Percentiles rank a stretch among this genome's conserved stretches.
These are phyloP conservation scores for Viola pubescens DNA, from an alignment of 441 rosid species.

Conservation along the genomic window DNA sequence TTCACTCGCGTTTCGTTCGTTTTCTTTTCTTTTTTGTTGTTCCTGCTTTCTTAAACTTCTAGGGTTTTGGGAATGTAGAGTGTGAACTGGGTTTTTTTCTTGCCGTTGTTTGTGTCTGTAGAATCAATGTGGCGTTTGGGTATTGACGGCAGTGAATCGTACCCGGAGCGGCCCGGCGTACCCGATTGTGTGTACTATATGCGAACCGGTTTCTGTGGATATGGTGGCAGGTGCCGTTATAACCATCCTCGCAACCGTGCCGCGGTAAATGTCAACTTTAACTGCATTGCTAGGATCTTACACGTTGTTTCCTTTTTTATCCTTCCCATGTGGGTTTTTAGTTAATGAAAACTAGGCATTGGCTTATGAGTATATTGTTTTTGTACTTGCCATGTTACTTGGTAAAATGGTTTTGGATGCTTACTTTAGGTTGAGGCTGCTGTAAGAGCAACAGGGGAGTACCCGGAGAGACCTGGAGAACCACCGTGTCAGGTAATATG, in stretches of 20 bases:
- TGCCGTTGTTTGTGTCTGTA: slow-evolving; percentile 20
- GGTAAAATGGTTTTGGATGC: background rate
- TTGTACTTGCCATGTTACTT: slow-evolving; percentile 14
- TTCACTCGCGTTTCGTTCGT: slow-evolving; percentile 20
- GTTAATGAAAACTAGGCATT: background rate
- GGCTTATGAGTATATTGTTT: background rate
- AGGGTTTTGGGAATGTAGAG: slow-evolving; percentile 29
- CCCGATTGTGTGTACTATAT: slow-evolving; percentile 91
- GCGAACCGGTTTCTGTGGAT: slow-evolving; percentile 89
- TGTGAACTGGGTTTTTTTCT: slow-evolving; percentile 22
- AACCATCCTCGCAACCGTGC: slow-evolving; percentile 92
- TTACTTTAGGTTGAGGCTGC: slow-evolving; percentile 71
- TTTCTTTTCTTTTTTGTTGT: slow-evolving; percentile 2
- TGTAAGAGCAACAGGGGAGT: slow-evolving; percentile 83
- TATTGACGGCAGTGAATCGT: slow-evolving; percentile 36
- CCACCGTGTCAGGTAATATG: slow-evolving; percentile 63
- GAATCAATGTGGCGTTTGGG: slow-evolving; percentile 85
- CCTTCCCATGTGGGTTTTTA: background rate
- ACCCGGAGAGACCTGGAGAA: slow-evolving; percentile 84
- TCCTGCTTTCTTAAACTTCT: slow-evolving; percentile 4
- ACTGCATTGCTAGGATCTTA: background rate
- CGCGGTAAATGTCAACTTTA: slow-evolving; percentile 34
- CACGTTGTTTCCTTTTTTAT: background rate
- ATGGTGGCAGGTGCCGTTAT: slow-evolving; percentile 72
- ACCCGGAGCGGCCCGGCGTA: slow-evolving; percentile 69